Evolutionary conservation across 331 rosid species (phyloP).

Genomic region (Cydonia oblonga): DNA sequence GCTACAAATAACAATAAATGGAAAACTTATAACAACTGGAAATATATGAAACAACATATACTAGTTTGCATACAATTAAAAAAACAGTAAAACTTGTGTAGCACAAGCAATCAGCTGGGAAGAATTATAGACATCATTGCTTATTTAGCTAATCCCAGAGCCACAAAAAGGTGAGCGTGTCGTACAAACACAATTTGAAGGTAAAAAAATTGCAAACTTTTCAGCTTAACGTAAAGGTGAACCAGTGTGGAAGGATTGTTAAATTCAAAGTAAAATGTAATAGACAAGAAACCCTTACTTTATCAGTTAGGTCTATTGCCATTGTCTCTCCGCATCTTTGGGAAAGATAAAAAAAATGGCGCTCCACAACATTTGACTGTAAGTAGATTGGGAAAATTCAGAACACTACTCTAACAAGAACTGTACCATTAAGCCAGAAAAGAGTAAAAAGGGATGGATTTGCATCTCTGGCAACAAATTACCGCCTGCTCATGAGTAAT

Average conservation of each 20-base stretch:
- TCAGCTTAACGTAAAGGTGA: not conserved
- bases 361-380: conserved; percentile 67
- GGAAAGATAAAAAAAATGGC: conserved; percentile 63
- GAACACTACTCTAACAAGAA: conserved; percentile 4
- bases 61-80: not conserved
- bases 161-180: not conserved
- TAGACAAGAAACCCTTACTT: conserved; percentile 47
- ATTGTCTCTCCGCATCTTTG: conserved; percentile 80
- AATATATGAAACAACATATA: not conserved
- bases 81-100: not conserved
- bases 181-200: not conserved
- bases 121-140: not conserved
- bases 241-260: not conserved
- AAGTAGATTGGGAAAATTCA: conserved; percentile 4
- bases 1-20: conserved; percentile 32
- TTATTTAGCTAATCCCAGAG: not conserved
- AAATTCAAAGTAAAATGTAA: too few species aligned
- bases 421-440: not conserved
- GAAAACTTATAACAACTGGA: not conserved
- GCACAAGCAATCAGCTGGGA: not conserved
- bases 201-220: not conserved
- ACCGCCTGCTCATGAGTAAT: too few species aligned
- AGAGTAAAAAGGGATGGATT: not conserved
- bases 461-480: conserved; percentile 12
- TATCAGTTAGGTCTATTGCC: conserved; percentile 74